A percentile compares a stretch with the other conserved stretches of the same genome.
These are phyloP conservation scores for Sorghum bicolor DNA, from an alignment of 176 grass and related monocot species.

Conservation along the genomic window Sorghum_bicolor_NCBIv3 NC_012872.2:68047501-68048000, in stretches of 20 bases:
- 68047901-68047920: not conserved
- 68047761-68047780: not conserved
- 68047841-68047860: not conserved
- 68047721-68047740: conserved; percentile 19
- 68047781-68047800: not conserved
- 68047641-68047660: not conserved
- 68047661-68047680: not conserved
- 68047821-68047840: not conserved
- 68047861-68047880: not conserved
- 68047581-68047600: not conserved
- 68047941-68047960: not conserved
- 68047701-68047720: not conserved
- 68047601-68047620: too few relatives aligned
- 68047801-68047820: not conserved
- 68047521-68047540: not conserved
- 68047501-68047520: too few relatives aligned
- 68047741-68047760: not conserved
- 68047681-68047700: not conserved
- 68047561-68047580: not conserved
- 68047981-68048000: not conserved
- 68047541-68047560: not conserved
- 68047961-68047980: not conserved
- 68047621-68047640: too few relatives aligned
- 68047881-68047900: not conserved
- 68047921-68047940: too few relatives aligned